These are phyloP conservation scores for Botryotinia calthae DNA, from an alignment of 2,329 filamentous ascomycete genomes.

Conservation along the genomic window DNA sequence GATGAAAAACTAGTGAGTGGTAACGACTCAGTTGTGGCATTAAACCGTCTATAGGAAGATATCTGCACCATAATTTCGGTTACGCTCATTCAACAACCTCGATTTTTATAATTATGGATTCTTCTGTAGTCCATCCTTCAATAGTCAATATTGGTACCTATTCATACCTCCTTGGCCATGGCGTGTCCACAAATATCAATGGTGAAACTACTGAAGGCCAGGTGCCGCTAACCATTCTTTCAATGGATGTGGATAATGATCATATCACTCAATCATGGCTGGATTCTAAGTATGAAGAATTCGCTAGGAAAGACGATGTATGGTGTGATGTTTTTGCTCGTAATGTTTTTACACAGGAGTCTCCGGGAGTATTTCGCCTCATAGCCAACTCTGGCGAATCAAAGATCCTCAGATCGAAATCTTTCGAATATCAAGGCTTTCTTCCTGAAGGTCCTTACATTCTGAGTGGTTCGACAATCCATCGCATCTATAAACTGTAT, in stretches of 20 bases:
- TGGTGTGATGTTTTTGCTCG: neutral
- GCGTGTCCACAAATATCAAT: neutral
- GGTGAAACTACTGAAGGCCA: no score
- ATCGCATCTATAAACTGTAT: constrained; percentile 6
- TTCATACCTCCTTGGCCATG: neutral
- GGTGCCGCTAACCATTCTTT: neutral
- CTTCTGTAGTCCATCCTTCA: neutral
- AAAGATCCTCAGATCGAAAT: neutral
- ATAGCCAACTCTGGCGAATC: neutral
- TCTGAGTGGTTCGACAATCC: neutral
- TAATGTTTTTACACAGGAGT: neutral
- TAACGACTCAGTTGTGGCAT: neutral
- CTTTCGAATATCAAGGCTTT: neutral
- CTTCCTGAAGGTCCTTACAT: constrained; percentile 12
- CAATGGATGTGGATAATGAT: neutral
- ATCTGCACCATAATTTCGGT: neutral
- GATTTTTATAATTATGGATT: neutral
- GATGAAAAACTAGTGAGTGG: neutral
- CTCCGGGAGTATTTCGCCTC: neutral
- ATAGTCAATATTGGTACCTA: neutral
- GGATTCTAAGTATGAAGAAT: neutral
- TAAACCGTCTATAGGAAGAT: neutral
- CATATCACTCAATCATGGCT: neutral
- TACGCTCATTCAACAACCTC: neutral
- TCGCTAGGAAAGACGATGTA: neutral